Percentiles rank a stretch among this genome's conserved stretches.
Conservation (phyloP, 2,329 filamentous ascomycete species). For the Talaromyces piceae region DNA sequence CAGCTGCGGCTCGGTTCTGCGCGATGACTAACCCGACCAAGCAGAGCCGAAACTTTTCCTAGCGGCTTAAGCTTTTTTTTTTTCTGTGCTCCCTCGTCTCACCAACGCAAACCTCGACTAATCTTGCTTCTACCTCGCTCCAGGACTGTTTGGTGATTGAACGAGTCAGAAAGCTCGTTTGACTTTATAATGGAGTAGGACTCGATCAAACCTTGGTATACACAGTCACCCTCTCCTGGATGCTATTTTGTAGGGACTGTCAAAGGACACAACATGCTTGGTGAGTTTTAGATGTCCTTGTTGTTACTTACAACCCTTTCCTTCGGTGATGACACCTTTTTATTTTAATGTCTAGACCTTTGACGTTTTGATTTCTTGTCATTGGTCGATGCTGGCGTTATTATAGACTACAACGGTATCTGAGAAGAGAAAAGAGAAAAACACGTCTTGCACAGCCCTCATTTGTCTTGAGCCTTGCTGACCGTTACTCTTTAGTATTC, state of each 20-base stretch:
- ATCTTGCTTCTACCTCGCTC: neutral
- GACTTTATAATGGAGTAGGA: neutral
- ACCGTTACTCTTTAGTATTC: neutral
- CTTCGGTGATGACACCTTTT: conserved; percentile 42
- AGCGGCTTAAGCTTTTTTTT: neutral
- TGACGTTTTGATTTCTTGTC: conserved; percentile 46
- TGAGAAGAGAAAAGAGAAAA: conserved; percentile 49
- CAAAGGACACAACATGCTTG: conserved; percentile 1
- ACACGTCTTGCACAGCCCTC: neutral
- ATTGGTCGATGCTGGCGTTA: conserved; percentile 46
- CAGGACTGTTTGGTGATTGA: neutral
- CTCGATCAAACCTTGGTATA: neutral
- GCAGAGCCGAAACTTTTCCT: neutral
- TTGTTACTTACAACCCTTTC: neutral
- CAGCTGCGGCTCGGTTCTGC: neutral
- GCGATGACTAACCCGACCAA: neutral
- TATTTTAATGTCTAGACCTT: conserved; percentile 36
- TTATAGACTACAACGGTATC: conserved; percentile 98
- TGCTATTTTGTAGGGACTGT: conserved; percentile 1
- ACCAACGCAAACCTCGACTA: neutral
- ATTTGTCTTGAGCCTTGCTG: neutral
- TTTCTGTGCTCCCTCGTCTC: neutral
- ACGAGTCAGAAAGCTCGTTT: neutral
- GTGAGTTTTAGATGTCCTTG: conserved; percentile 18
- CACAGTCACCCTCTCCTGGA: neutral